Evolutionary conservation across 1,284 basidiomycete genomes (phyloP), one percentile per base, ranked within the genome.

Genomic region (Tilletiopsis washingtonensis): DNA sequence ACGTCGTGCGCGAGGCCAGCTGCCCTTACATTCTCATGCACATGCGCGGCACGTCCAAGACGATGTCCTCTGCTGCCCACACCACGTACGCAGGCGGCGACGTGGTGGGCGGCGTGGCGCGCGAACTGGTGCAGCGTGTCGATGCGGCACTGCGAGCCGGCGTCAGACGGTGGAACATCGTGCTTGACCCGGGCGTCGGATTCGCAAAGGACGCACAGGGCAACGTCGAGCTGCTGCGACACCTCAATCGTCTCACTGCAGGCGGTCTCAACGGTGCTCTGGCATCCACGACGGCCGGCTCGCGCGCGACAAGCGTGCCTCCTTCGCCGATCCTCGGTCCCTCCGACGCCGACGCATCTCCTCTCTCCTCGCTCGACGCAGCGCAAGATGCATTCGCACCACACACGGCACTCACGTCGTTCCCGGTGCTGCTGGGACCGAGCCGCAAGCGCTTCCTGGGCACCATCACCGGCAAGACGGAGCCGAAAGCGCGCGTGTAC

Each of bases 121-220:
- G 75, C 0, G 94, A 98, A 73, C 79, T 98, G 1, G 84, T 82
- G 0, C 74, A 74, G 27, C 84, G 83, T 59, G 81, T 94, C 0
- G 77, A 82, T 3, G 65, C 70, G 1, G 84, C 90, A 12, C 78
- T 93, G n/a, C 77, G 78, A 14, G 84, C 84, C 0, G 89, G 91
- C 6, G 76, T 98, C 4, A 79, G 86, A 47, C 75, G 88, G 26
- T 99, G 93, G 93, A 81, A 89, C 59, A 82, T 97, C 50, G 80
- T 97, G 45, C 78, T 88, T 12, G 94, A 97, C 75, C 90, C 93
- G 0, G 93, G 94, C 0, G 77, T 98, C 45, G 93, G 94, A 5
- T 99, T 97, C 71, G 93, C 91, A 69, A 98, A 98, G 75, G 81
- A 82, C 0, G 73, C 84, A 1, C 78, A 83, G 19, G 88, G 81